Percentiles rank a stretch among this genome's conserved stretches.
Evolutionary conservation across 148 eudicot species (phyloP).

Genomic region (Limonium bicolor): DNA sequence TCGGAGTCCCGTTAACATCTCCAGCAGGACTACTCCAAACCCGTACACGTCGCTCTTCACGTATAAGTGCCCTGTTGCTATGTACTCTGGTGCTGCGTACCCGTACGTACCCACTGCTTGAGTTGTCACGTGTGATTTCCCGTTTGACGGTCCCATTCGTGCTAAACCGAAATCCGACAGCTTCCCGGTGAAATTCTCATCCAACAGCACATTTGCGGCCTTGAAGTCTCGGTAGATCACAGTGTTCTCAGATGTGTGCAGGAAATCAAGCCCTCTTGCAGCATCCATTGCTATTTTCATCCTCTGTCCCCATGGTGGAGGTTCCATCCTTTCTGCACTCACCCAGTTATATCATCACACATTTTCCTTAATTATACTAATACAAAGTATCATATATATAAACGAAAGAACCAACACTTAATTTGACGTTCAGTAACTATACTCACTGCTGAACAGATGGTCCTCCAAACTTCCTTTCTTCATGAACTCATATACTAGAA

Average conservation of each 20-base stretch:
- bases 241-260: constrained; percentile 63
- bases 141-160: constrained; percentile 57
- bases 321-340: constrained; percentile 18
- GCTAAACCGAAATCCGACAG: constrained; percentile 89
- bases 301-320: constrained; percentile 52
- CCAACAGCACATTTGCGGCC: constrained; percentile 61
- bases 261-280: constrained; percentile 62
- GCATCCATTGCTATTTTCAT: constrained; percentile 70
- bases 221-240: constrained; percentile 86
- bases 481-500: constrained; percentile 61
- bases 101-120: constrained; percentile 75
- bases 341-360: neutral
- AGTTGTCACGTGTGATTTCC: constrained; percentile 67
- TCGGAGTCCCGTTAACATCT: constrained; percentile 39
- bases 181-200: constrained; percentile 52
- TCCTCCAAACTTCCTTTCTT: constrained; percentile 49
- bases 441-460: constrained; percentile 54
- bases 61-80: constrained; percentile 66
- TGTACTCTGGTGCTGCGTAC: constrained; percentile 81
- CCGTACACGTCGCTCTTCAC: constrained; percentile 74
- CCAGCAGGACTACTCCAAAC: constrained; percentile 68
- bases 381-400: no score
- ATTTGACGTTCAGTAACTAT: neutral
- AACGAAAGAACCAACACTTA: neutral
- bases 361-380: neutral